phyloP scores from a whole-genome alignment of 176 grass and related monocot genomes.

The Luzula sylvatica region DNA sequence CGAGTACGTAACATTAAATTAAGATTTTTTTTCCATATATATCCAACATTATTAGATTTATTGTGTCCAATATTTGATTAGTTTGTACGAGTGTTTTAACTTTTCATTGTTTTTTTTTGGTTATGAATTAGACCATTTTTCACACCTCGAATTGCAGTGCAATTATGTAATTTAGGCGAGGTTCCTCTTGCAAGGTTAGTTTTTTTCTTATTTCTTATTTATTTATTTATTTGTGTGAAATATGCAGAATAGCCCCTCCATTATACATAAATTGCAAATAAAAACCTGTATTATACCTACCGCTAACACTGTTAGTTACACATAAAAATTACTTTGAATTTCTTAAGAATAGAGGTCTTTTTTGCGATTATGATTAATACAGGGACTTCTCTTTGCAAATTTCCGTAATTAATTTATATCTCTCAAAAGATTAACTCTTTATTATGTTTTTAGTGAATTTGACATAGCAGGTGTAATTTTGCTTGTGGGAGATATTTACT shows the following conservation, averaged over 20 bases:
- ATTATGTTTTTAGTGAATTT: slow-evolving; percentile 72
- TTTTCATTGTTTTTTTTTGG: not conserved
- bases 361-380: not conserved
- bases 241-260: too few relatives aligned
- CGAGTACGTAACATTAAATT: slow-evolving; percentile 43
- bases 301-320: too few relatives aligned
- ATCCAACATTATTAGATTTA: too few relatives aligned
- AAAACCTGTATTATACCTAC: too few relatives aligned
- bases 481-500: slow-evolving; percentile 59
- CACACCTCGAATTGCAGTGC: slow-evolving; percentile 55
- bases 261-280: too few relatives aligned
- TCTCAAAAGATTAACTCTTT: slow-evolving; percentile 4
- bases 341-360: too few relatives aligned
- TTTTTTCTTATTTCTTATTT: slow-evolving; percentile 12
- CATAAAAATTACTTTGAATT: too few relatives aligned
- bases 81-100: too few relatives aligned
- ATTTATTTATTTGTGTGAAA: not conserved
- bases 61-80: too few relatives aligned
- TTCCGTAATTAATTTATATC: slow-evolving; percentile 10
- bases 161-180: slow-evolving; percentile 60
- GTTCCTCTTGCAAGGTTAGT: slow-evolving; percentile 67
- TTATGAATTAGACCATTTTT: slow-evolving; percentile 62
- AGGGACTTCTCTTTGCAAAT: not conserved
- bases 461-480: slow-evolving; percentile 72
- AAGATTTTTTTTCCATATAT: too few relatives aligned